Conservation (phyloP, 805 yeast species). For the Clavispora fructus region DNA sequence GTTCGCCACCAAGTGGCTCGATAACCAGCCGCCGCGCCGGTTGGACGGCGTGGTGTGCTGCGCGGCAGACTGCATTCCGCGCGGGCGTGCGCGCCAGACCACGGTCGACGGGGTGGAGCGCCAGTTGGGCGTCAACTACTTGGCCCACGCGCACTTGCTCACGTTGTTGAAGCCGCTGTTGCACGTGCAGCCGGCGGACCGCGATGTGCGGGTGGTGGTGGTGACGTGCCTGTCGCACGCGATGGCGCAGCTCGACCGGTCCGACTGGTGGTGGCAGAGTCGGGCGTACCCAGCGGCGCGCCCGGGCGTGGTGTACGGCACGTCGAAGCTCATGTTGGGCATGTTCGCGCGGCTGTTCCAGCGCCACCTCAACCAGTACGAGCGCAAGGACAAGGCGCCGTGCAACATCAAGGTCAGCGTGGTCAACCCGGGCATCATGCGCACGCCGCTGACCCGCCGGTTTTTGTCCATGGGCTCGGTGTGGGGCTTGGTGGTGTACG, state of each 20-base stretch:
- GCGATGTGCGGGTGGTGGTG: constrained; percentile 83
- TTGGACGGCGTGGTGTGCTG: constrained; percentile 85
- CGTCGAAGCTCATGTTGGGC: constrained; percentile 71
- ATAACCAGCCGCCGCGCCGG: constrained; percentile 84
- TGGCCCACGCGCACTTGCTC: constrained; percentile 75
- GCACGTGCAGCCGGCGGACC: constrained; percentile 86
- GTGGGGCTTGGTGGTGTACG: constrained; percentile 51
- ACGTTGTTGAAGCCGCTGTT: constrained; percentile 79
- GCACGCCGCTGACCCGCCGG: constrained; percentile 81
- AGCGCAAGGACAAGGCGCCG: constrained; percentile 68
- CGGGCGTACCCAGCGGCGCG: constrained; percentile 51
- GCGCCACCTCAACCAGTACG: constrained; percentile 50
- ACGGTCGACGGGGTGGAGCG: constrained; percentile 80
- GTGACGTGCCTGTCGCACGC: constrained; percentile 76
- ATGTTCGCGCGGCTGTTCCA: constrained; percentile 80
- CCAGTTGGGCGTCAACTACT: constrained; percentile 79
- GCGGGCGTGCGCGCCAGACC: constrained; percentile 56
- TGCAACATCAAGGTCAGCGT: constrained; percentile 64
- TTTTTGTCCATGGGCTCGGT: constrained; percentile 72
- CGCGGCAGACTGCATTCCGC: constrained; percentile 80
- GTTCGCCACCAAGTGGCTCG: constrained; percentile 93
- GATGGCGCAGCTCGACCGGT: constrained; percentile 61
- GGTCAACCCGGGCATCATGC: constrained; percentile 89
- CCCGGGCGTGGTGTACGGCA: constrained; percentile 78
- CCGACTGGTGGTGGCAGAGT: constrained; percentile 57